Evolutionary conservation across 257 asterid genomes (phyloP), one percentile per base, ranked within the genome.

Genomic region (Marsdenia floribunda): DNA sequence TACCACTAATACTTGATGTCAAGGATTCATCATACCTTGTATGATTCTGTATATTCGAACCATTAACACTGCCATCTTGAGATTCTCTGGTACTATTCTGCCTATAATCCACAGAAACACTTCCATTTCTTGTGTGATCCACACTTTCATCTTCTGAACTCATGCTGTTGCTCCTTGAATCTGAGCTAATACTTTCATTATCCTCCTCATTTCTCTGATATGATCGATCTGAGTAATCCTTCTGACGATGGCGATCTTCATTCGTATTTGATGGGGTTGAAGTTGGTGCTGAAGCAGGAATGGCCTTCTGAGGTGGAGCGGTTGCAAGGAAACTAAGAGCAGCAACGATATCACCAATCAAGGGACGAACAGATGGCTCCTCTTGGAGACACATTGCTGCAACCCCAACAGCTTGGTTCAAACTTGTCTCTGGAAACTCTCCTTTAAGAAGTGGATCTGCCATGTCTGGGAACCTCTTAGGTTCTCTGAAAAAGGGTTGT

Each of bases 371-470:
- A 4, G 86, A 78, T n/a, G 98, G 93, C 73, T 90, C 96, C 37
- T 90, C 98, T 65, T 93, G 97, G 19, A 93, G 78, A 70, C 98
- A 93, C 98, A 93, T 93, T 38, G 98, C 91, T 63, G 94, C 91
- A 50, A 91, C 89, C 54, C 97, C 97, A 4, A 93, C 87, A 22
- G 90, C 97, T 78, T 90, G 98, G 77, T 91, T 89, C 67, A 93
- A 83, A 80, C 94, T 84, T 75, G 77, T 85, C 21, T 79, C 79
- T 1, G 97, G 89, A 82, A 86, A 86, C 19, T 68, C 74, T 7
- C 76, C 82, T 65, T 80, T 75, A 0, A 93, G 87, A 72, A 73
- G 80, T 75, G 98, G 97, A 79, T 93, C 98, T 4, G 90, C 98
- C 88, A 93, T 88, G 37, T 87, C 94, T 5, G 90, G 87, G 63